phyloP scores from a whole-genome alignment of 257 asterid genomes.

The Fraxinus excelsior region DNA sequence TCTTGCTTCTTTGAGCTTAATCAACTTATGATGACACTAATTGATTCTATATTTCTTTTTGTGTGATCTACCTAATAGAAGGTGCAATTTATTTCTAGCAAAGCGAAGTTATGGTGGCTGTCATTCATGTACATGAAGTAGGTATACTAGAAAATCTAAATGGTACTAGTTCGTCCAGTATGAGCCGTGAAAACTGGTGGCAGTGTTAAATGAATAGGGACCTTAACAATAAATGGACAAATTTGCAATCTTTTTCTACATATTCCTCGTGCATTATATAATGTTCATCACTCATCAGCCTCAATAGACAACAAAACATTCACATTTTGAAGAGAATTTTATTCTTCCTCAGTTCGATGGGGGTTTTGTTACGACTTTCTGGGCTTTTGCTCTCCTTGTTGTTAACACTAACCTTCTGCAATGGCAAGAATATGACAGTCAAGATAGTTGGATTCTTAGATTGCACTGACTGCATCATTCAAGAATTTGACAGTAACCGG shows the following conservation, averaged over 20 bases:
- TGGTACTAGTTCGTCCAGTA: slow-evolving; percentile 17
- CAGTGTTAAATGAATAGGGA: slow-evolving; percentile 23
- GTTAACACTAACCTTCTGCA: slow-evolving; percentile 24
- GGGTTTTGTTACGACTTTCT: slow-evolving; percentile 25
- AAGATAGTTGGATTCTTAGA: slow-evolving; percentile 40
- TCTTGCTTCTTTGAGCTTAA: slow-evolving; percentile 9
- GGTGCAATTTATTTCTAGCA: slow-evolving; percentile 33
- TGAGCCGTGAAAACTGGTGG: slow-evolving; percentile 39
- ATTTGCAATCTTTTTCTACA: not conserved
- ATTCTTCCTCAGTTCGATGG: slow-evolving; percentile 22
- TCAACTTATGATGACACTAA: not conserved
- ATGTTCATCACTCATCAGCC: slow-evolving; percentile 4
- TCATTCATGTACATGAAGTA: not conserved
- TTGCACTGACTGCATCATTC: slow-evolving; percentile 39
- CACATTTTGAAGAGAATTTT: slow-evolving; percentile 4
- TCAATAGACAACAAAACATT: not conserved
- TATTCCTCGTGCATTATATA: slow-evolving; percentile 38
- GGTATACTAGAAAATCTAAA: not conserved
- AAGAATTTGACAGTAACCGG: slow-evolving; percentile 26
- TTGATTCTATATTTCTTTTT: not conserved
- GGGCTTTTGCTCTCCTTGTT: slow-evolving; percentile 20
- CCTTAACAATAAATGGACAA: slow-evolving; percentile 20
- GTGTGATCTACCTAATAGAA: slow-evolving; percentile 34
- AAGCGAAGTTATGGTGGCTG: slow-evolving; percentile 7
- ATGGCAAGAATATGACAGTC: slow-evolving; percentile 33